Evolutionary conservation across 1,284 basidiomycete genomes (phyloP).

Genomic region (Ustilago bromivora): DNA sequence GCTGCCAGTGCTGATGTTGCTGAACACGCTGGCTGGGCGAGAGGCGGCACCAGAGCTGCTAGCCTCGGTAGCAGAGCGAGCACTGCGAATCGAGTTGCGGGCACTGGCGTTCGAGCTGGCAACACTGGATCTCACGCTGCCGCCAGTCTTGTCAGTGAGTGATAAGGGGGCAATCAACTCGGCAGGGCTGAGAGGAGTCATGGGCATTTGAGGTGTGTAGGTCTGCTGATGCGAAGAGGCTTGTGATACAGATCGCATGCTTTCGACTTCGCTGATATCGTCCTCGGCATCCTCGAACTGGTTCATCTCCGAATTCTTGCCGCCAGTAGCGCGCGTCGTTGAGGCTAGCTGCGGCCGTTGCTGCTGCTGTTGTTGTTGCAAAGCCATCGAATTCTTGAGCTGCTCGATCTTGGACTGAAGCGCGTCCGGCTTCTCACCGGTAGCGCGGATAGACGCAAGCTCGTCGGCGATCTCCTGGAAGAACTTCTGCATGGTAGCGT

Average conservation of each 20-base stretch:
- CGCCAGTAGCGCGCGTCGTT: conserved; percentile 9
- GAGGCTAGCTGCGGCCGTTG: conserved; percentile 24
- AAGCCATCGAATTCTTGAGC: conserved; percentile 69
- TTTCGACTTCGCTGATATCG: conserved; percentile 66
- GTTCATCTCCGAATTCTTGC: conserved; percentile 59
- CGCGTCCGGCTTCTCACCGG: conserved; percentile 70
- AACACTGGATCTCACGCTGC: conserved; percentile 20
- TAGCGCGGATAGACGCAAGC: conserved; percentile 75
- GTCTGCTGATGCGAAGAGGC: conserved; percentile 51
- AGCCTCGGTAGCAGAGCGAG: conserved; percentile 25
- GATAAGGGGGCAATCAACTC: conserved; percentile 52
- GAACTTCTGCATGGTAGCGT: conserved; percentile 80
- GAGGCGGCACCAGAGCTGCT: conserved; percentile 34
- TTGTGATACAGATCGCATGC: conserved; percentile 52
- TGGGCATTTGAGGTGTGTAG: conserved; percentile 48
- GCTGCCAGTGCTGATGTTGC: conserved; percentile 49
- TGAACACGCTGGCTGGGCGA: conserved; percentile 54
- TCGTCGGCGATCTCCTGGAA: conserved; percentile 85
- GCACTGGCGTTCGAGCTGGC: conserved; percentile 34
- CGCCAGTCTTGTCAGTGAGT: conserved; percentile 41
- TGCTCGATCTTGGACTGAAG: conserved; percentile 70
- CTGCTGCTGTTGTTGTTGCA: conserved; percentile 40
- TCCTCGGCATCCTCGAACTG: conserved; percentile 75
- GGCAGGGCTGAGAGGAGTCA: conserved; percentile 55
- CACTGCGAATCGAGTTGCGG: conserved; percentile 40